Base-by-base conservation (phyloP, 495 filamentous ascomycete genomes). In the Aspergillus sparsus region DNA sequence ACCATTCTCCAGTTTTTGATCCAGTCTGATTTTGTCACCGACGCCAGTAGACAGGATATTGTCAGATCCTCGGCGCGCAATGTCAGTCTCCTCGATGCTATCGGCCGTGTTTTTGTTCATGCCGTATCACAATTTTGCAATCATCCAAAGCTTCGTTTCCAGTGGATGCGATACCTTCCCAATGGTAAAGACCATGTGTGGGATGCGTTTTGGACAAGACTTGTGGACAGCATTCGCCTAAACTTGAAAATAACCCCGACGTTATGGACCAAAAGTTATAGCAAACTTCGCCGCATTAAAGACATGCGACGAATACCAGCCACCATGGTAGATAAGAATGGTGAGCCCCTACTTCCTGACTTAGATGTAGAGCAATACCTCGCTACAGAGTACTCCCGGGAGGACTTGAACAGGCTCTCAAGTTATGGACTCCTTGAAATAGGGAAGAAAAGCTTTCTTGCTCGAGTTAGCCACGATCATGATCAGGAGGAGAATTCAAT, bases 21-120 rank as follows among this genome's bases (percentile, higher is more conserved):
- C 46, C 77, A 82, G 15, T 63, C 70, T 31, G 78, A 81, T 60
- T 81, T 80, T 55, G 73, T 74, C 39, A 80, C 77, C 0, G 53
- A 71, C 7, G 77, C 77, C 0, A 79, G 64, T 62, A 64, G 78
- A 9, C 63, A 81, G 50, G 75, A 77, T 62, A 70, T 81, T 21
- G 53, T 73, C 6, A 36, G 41, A 10, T 61, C 63, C 21, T 58
- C 62, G 9, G 32, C 42, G 13, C 39, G 66, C n/a, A 74, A 73
- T 57, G 15, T 55, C 42, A 36, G 37, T 2, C 41, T 72, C 21
- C 58, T 64, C 33, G 35, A 27, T 16, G 60, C 58, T 27, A 60
- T 68, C 39, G 68, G 69, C 11, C 12, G 32, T 16, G 60, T 60
- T 11, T 74, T 74, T 54, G 41, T 57, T 7, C 50, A 65, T 13